These are phyloP conservation scores for Glycine soja DNA, from an alignment of 306 rosid species.

Conservation along the genomic window DNA sequence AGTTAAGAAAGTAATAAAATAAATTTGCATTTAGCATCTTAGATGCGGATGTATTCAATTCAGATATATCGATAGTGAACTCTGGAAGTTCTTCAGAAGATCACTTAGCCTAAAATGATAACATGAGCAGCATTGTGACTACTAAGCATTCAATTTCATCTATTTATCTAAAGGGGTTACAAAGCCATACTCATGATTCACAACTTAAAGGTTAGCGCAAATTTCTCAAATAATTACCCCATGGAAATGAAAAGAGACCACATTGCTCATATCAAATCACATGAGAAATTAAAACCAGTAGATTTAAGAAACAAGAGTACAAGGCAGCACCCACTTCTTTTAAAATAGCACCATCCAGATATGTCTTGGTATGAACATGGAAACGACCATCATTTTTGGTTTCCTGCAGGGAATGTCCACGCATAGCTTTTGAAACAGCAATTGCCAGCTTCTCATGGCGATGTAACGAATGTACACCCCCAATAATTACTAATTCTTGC, in stretches of 20 bases:
- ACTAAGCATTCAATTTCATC: conserved; percentile 29
- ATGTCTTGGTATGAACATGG: conserved; percentile 93
- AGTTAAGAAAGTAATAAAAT: not conserved
- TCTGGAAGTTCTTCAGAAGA: conserved; percentile 37
- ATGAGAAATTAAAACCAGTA: conserved; percentile 29
- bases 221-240: conserved; percentile 26
- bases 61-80: conserved; percentile 23
- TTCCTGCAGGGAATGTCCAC: conserved; percentile 98
- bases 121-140: conserved; percentile 22
- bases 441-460: conserved; percentile 95
- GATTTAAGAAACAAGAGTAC: conserved; percentile 40
- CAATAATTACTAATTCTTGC: conserved; percentile 86
- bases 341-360: conserved; percentile 92
- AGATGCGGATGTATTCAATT: conserved; percentile 23
- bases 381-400: conserved; percentile 95
- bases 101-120: conserved; percentile 9
- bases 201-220: conserved; percentile 34
- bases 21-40: conserved; percentile 37
- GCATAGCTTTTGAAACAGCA: conserved; percentile 95
- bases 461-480: conserved; percentile 85
- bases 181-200: conserved; percentile 34
- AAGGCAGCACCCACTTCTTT: conserved; percentile 72
- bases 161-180: conserved; percentile 25
- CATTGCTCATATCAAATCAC: not conserved
- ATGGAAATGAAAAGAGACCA: conserved; percentile 41